Conservation (phyloP, 2,329 filamentous ascomycete genomes). For the Botrytis elliptica region DNA sequence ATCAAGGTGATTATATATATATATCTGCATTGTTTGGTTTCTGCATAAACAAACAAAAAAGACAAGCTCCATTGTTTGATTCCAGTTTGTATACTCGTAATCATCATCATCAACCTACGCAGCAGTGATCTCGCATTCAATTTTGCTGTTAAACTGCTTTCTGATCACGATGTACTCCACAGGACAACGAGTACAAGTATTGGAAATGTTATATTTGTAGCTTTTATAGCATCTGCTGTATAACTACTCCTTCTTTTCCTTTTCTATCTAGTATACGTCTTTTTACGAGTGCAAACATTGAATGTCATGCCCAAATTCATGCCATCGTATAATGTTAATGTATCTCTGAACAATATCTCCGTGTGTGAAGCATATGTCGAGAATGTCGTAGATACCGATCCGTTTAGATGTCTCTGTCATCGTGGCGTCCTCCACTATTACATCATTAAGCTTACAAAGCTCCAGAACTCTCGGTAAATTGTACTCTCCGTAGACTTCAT, state of each 20-base stretch:
- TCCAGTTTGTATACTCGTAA: background rate
- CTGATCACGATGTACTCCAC: background rate
- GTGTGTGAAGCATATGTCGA: background rate
- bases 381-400: too few relatives aligned
- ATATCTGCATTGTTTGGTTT: background rate
- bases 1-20: background rate
- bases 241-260: background rate
- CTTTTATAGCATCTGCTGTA: background rate
- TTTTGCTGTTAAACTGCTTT: background rate
- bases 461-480: background rate
- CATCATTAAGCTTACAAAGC: background rate
- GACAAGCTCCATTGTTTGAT: background rate
- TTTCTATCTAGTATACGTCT: background rate
- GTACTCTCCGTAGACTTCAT: background rate
- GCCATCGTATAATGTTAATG: background rate
- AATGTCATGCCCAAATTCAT: background rate
- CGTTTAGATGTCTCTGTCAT: background rate
- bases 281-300: background rate
- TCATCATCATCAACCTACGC: background rate
- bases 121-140: background rate
- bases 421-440: background rate
- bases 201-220: background rate
- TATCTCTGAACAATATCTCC: background rate
- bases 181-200: background rate
- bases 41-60: background rate